Evolutionary conservation across 345 rosid species (phyloP), one percentile per base, ranked within the genome.

Genomic region (Streptanthus diversifolius): DNA sequence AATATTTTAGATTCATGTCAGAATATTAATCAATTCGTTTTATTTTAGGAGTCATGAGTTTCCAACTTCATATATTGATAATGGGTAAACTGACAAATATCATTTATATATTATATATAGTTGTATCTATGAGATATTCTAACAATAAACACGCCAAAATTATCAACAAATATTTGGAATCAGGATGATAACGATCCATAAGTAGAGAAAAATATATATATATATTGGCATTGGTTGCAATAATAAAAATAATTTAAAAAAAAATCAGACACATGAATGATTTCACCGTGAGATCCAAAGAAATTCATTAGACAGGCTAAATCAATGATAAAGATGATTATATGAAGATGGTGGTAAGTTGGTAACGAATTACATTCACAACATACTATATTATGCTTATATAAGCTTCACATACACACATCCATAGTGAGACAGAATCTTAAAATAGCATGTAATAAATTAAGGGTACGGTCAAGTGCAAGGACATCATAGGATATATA

Each of bases 391-490:
- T 13, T 22, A 63, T 72, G 47, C 63, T 45, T 44, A 24, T 17
- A 51, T 29, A 40, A 29, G 55, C 68, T 37, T 60, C 25, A 51
- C 40, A 70, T 45, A 75, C 32, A 76, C 48, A 68, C 45, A 61
- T 44, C 30, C 13, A 69, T 68, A 76, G 45, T 48, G 68, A 30
- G 39, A 67, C 48, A 74, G 22, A 75, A 67, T 75, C 55, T 75
- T 51, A 59, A 49, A 18, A 37, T 51, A 60, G 15, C 25, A 40
- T 67, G 78, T 74, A 74, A 49, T 51, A 12, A 58, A 51, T 12
- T 57, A 74, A 67, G 14, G 30, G 55, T 65, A 64, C 37, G 55
- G 54, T 64, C 71, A 63, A 64, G 66, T 43, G 64, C 49, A 74
- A 66, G 60, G 61, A 51, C 63, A 15, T 36, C 30, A 39, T 15